Base-by-base conservation (phyloP, 1,284 basidiomycete species). In the Butyriboletus appendiculatus region DNA sequence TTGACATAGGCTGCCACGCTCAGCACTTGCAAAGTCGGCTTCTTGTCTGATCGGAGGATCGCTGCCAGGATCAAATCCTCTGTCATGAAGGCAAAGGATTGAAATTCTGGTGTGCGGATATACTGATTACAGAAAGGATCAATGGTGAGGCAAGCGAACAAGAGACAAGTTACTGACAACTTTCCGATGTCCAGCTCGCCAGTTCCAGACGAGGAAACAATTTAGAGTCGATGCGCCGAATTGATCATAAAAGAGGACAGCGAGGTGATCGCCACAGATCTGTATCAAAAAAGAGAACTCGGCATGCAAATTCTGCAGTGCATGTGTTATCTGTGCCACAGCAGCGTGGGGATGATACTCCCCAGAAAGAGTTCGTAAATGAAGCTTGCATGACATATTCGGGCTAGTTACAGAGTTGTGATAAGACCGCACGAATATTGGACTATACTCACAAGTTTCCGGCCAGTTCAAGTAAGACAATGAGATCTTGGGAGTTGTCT, bases 401-500 rank as follows among this genome's bases (percentile, higher is more conserved):
- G 64, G 64, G 20, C 70, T 68, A n/a, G 24, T 30, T 11, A 39
- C 18, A 16, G 4, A 34, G 9, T 8, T 30, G 39, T 65, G 39
- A 56, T 28, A 20, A 44, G n/a, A 50, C 22, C 20, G 11, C 18
- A 26, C 44, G 47, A 12, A 35, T 26, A 41, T 14, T 5, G 39
- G 8, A 43, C 3, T 11, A 18, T 14, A 58, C 70, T 57, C 48
- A 71, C 67, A 47, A 8, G n/a, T 16, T 34, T 5, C 53, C 61
- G 10, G 63, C 60, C 24, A 58, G 62, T 63, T 84, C 77, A 11
- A 86, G 62, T 9, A 81, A 55, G 15, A 84, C 75, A 14, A 86
- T 63, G 20, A 88, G 69, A 62, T 86, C 76, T 64, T 85, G 84
- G 16, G 78, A 74, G 24, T 78, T 80, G 62, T 88, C 85, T 56